phyloP scores from a whole-genome alignment of 2,329 filamentous ascomycete genomes.

The Zymoseptoria ardabiliae region DNA sequence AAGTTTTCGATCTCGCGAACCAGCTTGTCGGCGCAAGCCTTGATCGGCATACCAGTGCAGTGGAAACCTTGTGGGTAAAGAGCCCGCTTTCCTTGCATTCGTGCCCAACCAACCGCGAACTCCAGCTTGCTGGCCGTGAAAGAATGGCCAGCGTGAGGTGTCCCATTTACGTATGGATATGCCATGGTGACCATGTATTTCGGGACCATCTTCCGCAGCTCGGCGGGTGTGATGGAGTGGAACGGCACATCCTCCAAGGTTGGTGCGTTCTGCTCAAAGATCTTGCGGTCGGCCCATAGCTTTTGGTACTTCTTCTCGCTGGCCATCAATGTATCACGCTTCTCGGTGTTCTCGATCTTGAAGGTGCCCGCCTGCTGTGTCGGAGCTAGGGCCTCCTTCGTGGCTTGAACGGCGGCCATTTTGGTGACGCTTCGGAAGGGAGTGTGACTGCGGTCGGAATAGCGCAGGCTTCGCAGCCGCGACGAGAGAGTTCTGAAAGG shows the following conservation, averaged over 20 bases:
- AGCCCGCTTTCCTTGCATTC: conserved; percentile 82
- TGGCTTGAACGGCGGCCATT: conserved; percentile 45
- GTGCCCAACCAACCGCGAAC: conserved; percentile 76
- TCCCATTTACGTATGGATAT: conserved; percentile 80
- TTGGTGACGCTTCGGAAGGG: conserved; percentile 17
- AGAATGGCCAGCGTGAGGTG: conserved; percentile 75
- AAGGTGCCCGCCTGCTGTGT: conserved; percentile 53
- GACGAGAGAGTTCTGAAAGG: conserved; percentile 13
- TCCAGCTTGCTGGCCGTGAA: conserved; percentile 92
- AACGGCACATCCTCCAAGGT: conserved; percentile 69
- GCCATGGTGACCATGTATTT: conserved; percentile 85
- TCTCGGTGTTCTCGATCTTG: conserved; percentile 72
- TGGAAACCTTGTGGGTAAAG: conserved; percentile 93
- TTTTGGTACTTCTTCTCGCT: conserved; percentile 90
- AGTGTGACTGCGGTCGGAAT: conserved; percentile 4
- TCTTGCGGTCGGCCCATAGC: conserved; percentile 65
- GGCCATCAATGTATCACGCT: conserved; percentile 72
- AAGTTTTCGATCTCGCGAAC: conserved; percentile 83
- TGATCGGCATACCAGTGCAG: conserved; percentile 96
- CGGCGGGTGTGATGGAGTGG: conserved; percentile 62
- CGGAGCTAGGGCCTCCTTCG: conserved; percentile 49
- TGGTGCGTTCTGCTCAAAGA: conserved; percentile 85
- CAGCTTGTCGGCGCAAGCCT: conserved; percentile 93
- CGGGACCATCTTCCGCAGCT: conserved; percentile 71
- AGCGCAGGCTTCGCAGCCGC: conserved; percentile 29